Evolutionary conservation across 345 rosid species (phyloP), one percentile per base, ranked within the genome.

Genomic region (Brassica carinata): DNA sequence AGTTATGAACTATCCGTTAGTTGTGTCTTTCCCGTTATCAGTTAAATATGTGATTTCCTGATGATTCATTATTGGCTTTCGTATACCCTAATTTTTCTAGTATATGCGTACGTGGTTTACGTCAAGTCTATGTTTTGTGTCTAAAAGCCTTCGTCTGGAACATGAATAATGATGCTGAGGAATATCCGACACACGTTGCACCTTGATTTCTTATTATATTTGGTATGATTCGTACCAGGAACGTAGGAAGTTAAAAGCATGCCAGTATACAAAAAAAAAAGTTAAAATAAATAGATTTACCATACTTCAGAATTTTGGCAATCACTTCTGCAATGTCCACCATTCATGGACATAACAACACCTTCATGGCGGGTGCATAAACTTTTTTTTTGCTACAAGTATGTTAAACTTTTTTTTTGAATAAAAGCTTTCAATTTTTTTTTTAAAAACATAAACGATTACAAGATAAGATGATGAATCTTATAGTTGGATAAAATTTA

Each of bases 81-180:
- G 18, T 53, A 9, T 19, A 30, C 69, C n/a, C 0, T 30, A 40
- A 40, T 8, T 66, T 67, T 67, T 57, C 30, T 74, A 67, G 15
- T 68, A 27, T 74, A 74, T 51, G 75, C 72, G 71, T 80, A 23
- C 26, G 79, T 69, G 79, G 71, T 75, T 69, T 34, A 66, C 76
- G 31, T 74, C 79, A 80, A 70, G 55, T 53, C 59, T 48, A 69
- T 80, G 45, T 31, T 71, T 71, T 48, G 38, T 5, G 30, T 72
- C 7, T n/a, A 48, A 18, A 71, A 17, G 71, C n/a, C 13, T 11
- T 40, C 13, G 48, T 40, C 10, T 45, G 53, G 53, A 51, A 15
- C 33, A 61, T 45, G 58, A 51, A 51, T 19, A 64, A 64, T 70
- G 76, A 80, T 81, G 76, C 80, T 64, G 76, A 53, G 19, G 59